These are phyloP conservation scores for Saccharomycopsis schoenii DNA, from an alignment of 805 yeast species.

Conservation along the genomic window DNA sequence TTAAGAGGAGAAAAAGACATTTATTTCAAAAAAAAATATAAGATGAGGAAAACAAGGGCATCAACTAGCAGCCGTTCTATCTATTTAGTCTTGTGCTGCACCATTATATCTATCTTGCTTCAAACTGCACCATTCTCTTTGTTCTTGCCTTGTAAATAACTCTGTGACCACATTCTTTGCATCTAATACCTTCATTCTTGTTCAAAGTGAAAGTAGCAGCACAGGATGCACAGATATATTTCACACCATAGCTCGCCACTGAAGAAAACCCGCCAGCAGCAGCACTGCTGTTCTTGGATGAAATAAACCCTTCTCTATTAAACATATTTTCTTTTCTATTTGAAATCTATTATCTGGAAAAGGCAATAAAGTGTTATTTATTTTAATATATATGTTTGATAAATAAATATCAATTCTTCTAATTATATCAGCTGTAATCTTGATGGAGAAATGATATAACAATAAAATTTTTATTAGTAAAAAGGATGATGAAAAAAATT, in stretches of 20 bases:
- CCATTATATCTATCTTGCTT: constrained; percentile 44
- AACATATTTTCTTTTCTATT: constrained; percentile 7
- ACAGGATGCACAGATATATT: constrained; percentile 94
- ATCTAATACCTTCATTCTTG: constrained; percentile 93
- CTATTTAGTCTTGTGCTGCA: constrained; percentile 67
- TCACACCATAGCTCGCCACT: constrained; percentile 72
- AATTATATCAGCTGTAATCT: no score
- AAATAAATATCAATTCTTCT: no score
- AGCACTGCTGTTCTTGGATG: constrained; percentile 58
- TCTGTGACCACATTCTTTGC: constrained; percentile 98
- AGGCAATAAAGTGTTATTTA: constrained; percentile 23
- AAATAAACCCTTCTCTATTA: constrained; percentile 77
- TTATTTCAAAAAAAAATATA: no score
- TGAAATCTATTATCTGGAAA: not conserved
- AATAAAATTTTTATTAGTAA: no score
- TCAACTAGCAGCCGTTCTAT: not conserved
- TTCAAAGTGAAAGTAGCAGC: constrained; percentile 80
- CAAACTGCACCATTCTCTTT: constrained; percentile 85
- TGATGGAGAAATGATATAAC: no score
- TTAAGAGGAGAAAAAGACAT: no score
- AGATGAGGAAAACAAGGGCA: no score
- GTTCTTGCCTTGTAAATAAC: constrained; percentile 96
- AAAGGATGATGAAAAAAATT: no score
- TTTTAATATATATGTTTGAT: no score
- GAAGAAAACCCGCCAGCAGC: constrained; percentile 75